Evolutionary conservation across 352 stramenopile species (phyloP), one percentile per base, ranked within the genome.

Genomic region (Phytophthora uliginosa): DNA sequence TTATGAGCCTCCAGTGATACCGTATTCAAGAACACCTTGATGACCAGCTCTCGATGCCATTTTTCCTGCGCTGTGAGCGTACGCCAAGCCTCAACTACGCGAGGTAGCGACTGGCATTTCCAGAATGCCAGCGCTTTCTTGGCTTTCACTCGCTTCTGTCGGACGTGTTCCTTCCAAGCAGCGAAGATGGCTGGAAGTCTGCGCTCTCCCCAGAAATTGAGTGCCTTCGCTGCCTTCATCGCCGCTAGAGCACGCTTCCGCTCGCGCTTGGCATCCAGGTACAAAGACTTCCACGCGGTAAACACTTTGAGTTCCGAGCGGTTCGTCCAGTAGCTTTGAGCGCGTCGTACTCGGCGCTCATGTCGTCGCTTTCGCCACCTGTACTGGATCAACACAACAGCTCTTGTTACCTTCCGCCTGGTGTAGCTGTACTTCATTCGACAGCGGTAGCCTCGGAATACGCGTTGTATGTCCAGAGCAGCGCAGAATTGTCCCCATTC

Each of bases 1-100:
- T 96, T 96, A 66, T 95, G 85, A 0, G 83, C 76, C 33, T 94
- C 83, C 3, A 96, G 77, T 9, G 79, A 78, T 12, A 85, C 81
- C 17, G 76, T 60, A 61, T 91, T 91, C 9, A 94, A 77, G 50
- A 91, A 95, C 0, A 96, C 71, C n/a, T 79, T 69, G 9, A 70
- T 65, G 9, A 96, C 56, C n/a, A 80, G 63, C 7, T 76, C n/a
- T 3, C 84, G 77, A 10, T 77, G 75, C 8, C 26, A 24, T 42
- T 77, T 79, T 4, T 81, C 74, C 36, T 76, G 67, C 8, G 67
- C 42, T 7, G 70, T 75, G 9, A 84, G 69, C 22, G 40, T 9
- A 0, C 73, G 57, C 87, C 89, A 96, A 0, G 81, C 77, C 13
- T 82, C 76, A 18, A 96, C 57, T 1, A 94, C 79, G 4, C 82